Base-by-base conservation (phyloP, 805 yeast species). In the Metschnikowia orientalis region DNA sequence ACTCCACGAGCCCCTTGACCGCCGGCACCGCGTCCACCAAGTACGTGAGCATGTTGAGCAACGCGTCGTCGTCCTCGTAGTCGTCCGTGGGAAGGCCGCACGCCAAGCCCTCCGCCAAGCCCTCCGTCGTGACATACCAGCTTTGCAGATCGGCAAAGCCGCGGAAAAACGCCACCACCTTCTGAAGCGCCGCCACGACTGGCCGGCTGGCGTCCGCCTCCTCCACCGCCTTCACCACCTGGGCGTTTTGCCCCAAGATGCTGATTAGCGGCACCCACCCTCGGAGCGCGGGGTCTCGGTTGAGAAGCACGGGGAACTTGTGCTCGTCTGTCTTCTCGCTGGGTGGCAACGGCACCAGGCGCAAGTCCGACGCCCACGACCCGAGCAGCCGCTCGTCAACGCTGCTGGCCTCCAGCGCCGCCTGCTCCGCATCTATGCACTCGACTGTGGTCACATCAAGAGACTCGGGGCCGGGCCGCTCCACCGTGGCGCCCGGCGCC, bases 261-360 rank as follows among this genome's bases (percentile, higher is more conserved):
- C 56, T 57, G 18, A 71, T 37, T 11, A 71, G 25, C 1, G 75
- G 67, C 3, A 67, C 66, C 44, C 69, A 49, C 39, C 63, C 61
- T 28, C 33, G 35, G 22, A 32, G 25, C 6, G 26, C 37, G 10
- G 24, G 18, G 12, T 14, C 20, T 11, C 18, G 34, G 22, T 35
- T 20, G 17, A 40, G 34, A 8, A 46, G 21, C 13, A 38, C 28
- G 4, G 50, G 50, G 17, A 36, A 35, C 21, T 34, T 25, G n/a
- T 41, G 34, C 23, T 30, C 25, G 3, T 33, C 40, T 1, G 35
- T 25, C 28, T 42, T 44, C 18, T 30, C 27, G 19, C 39, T 46
- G 17, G 42, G 41, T 4, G 45, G 43, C 15, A 29, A 34, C 8
- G 30, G 30, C 15, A 13, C 27, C n/a, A n/a, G n/a, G n/a, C n/a